These are phyloP conservation scores for Dendrothele bispora DNA, from an alignment of 768 basidiomycete species.

Conservation along the genomic window DNA sequence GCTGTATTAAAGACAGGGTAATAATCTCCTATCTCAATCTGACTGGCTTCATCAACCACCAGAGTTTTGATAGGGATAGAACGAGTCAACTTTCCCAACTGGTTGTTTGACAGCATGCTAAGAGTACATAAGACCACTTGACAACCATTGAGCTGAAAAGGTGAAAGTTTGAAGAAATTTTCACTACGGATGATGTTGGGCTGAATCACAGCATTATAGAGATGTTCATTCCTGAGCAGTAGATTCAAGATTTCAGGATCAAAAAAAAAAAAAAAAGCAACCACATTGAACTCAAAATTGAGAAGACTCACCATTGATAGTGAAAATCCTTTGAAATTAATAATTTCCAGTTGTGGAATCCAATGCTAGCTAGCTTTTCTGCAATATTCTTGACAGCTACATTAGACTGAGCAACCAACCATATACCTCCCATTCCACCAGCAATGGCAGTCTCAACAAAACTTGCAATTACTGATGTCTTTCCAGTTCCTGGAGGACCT, in stretches of 20 bases:
- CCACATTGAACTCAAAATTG: no score
- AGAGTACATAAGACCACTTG: slow-evolving; percentile 78
- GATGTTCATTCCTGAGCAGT: slow-evolving; percentile 76
- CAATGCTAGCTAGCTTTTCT: slow-evolving; percentile 63
- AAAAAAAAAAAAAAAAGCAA: slow-evolving; percentile 8
- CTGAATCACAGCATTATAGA: slow-evolving; percentile 49
- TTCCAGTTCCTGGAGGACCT: slow-evolving; percentile 71
- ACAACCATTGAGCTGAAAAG: slow-evolving; percentile 31
- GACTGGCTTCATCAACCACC: slow-evolving; percentile 67
- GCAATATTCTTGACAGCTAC: slow-evolving; percentile 90
- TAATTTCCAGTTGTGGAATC: slow-evolving; percentile 58
- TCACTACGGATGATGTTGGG: slow-evolving; percentile 54
- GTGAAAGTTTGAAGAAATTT: slow-evolving; percentile 25
- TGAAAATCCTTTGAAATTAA: slow-evolving; percentile 73
- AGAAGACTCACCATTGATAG: slow-evolving; percentile 64
- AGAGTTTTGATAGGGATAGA: slow-evolving; percentile 47
- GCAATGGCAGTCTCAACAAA: slow-evolving; percentile 52
- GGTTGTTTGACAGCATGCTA: slow-evolving; percentile 62
- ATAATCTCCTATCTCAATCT: slow-evolving; percentile 44
- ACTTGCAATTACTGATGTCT: slow-evolving; percentile 70
- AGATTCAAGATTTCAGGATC: slow-evolving; percentile 5
- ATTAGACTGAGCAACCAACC: slow-evolving; percentile 85
- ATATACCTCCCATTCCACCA: slow-evolving; percentile 50
- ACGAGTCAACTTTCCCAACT: slow-evolving; percentile 31
- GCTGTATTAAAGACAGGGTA: slow-evolving; percentile 35